Base-by-base conservation (phyloP, 2,329 filamentous ascomycete species). In the Fonsecaea pugnacius region DNA sequence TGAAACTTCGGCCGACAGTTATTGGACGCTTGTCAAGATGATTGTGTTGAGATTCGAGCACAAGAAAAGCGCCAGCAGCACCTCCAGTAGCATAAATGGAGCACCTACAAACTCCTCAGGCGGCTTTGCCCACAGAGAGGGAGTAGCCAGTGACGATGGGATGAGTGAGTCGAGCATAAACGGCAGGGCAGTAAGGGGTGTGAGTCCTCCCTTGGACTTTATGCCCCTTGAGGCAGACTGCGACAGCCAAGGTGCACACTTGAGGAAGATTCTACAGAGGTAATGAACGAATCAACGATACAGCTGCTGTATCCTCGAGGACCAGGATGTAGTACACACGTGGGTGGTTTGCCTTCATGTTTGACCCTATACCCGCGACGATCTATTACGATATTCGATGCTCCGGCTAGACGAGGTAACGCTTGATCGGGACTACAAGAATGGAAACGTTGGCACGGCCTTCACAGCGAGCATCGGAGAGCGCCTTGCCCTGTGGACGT, bases 1-100 rank as follows among this genome's bases (percentile, higher is more conserved):
- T 60, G 67, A 69, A 52, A 69, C 65, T 6, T 66, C 67, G 4
- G 62, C 67, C 33, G 67, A 69, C 38, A 69, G 67, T 48, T 69
- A 69, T 27, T 69, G 67, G 67, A 69, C 67, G 4, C 58, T 69
- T 30, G 61, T 62, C 33, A 67, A 43, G 30, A 52, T 69, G 56
- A 64, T 69, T 16, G 60, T 69, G 32, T 54, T 63, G 40, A 65
- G 55, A 52, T 67, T 67, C 53, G 65, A 69, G 54, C 27, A 24
- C 33, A 56, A 64, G 21, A 53, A 58, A 27, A 30, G 58, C 21
- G 27, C 33, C 30, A 40, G n/a, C 52, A 58, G 50, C 52, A n/a
- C 46, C 21, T n/a, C 51, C 16, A 59, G 51, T n/a, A 58, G 50
- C 56, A 56, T 27, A 8, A 60, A 58, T 24, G 43, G 43, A 24